Percentiles rank a stretch among this genome's conserved stretches.
phyloP scores from a whole-genome alignment of 2,329 filamentous ascomycete genomes.

The Nemania sp. region DNA sequence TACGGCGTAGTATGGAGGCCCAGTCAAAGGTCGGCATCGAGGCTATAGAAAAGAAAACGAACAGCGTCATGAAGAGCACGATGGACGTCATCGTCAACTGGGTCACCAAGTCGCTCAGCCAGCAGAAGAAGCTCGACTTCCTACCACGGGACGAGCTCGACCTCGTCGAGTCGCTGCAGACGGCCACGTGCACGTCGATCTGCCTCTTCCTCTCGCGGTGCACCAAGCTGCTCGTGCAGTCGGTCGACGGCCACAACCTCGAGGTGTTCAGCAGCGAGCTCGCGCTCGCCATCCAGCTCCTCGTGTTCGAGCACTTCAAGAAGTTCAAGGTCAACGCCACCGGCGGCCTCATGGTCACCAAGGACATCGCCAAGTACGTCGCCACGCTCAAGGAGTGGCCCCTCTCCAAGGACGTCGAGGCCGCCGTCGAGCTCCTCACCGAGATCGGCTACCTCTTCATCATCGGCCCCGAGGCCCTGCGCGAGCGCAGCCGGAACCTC shows the following conservation, averaged over 20 bases:
- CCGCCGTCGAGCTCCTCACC: constrained; percentile 79
- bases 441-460: constrained; percentile 97
- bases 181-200: constrained; percentile 80
- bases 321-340: constrained; percentile 92
- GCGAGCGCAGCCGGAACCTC: constrained; percentile 69
- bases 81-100: constrained; percentile 75
- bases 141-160: constrained; percentile 77
- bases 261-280: constrained; percentile 83
- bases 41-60: constrained; percentile 83
- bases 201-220: constrained; percentile 78
- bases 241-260: constrained; percentile 83
- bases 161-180: constrained; percentile 77
- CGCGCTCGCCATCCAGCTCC: constrained; percentile 73
- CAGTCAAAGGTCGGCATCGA: constrained; percentile 74
- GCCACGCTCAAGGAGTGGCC: constrained; percentile 84
- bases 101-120: constrained; percentile 71
- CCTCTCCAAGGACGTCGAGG: constrained; percentile 68
- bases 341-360: constrained; percentile 91
- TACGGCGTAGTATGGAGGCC: constrained; percentile 87
- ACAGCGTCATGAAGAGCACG: constrained; percentile 60
- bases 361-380: constrained; percentile 93
- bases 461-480: constrained; percentile 78
- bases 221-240: constrained; percentile 64
- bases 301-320: constrained; percentile 92
- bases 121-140: constrained; percentile 89